Evolutionary conservation across 108 stramenopile species (phyloP).

Genomic region (Ochromonas danica): DNA sequence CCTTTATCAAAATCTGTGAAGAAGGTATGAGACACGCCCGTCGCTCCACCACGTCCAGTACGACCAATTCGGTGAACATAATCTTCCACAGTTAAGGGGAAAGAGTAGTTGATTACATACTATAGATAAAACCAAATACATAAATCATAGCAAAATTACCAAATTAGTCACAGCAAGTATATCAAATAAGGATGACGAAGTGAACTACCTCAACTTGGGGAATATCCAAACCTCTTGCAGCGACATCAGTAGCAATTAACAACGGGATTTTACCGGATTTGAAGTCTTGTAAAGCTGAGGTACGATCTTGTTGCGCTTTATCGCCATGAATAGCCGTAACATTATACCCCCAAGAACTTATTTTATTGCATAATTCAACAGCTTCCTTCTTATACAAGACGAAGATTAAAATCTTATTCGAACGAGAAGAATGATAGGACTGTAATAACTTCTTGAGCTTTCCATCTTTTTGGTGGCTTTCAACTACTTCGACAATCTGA

Average conservation of each 20-base stretch:
- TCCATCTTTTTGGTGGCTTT: constrained; percentile 76
- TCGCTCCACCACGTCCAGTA: constrained; percentile 76
- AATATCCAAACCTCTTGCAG: constrained; percentile 95
- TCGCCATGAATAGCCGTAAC: constrained; percentile 90
- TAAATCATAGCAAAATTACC: background rate
- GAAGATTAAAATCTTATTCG: constrained; percentile 83
- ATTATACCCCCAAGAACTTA: constrained; percentile 71
- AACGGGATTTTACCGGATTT: constrained; percentile 77
- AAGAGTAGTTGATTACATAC: constrained; percentile 88
- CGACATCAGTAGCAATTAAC: constrained; percentile 94
- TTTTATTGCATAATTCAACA: constrained; percentile 73
- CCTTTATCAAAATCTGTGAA: constrained; percentile 92
- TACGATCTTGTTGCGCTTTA: constrained; percentile 84
- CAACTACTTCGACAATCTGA: constrained; percentile 90
- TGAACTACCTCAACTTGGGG: constrained; percentile 80
- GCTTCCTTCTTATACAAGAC: constrained; percentile 97
- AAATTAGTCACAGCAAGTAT: background rate
- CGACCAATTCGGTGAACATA: constrained; percentile 82
- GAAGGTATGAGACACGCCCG: constrained; percentile 75
- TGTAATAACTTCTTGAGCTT: constrained; percentile 66
- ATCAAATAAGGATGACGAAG: background rate
- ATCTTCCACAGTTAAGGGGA: constrained; percentile 92
- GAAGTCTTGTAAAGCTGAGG: constrained; percentile 80
- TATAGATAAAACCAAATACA: background rate
- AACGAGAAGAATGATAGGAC: constrained; percentile 63